Evolutionary conservation across 78 protist genomes (phyloP).

Genomic region (Tieghemostelium lacteum): DNA sequence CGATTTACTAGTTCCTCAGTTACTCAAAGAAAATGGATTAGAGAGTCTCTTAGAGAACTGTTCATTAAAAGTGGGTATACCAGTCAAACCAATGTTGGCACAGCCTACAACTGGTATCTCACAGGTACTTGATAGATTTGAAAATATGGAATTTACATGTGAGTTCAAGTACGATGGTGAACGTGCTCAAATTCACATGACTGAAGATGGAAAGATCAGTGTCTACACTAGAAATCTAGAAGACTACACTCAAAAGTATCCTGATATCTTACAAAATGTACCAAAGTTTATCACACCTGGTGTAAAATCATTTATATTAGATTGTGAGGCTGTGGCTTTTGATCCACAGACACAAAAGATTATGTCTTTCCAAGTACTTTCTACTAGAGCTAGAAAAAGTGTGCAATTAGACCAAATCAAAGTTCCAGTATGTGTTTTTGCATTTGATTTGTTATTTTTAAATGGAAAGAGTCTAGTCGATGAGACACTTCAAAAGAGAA

Average conservation of each 20-base stretch:
- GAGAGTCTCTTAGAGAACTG: constrained; percentile 47
- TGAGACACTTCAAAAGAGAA: constrained; percentile 76
- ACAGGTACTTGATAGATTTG: constrained; percentile 91
- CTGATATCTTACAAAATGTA: constrained; percentile 91
- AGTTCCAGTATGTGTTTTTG: constrained; percentile 96
- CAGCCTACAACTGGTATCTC: constrained; percentile 92
- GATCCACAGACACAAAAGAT: constrained; percentile 83
- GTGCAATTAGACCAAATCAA: constrained; percentile 73
- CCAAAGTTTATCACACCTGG: constrained; percentile 8
- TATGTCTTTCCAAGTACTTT: constrained; percentile 96
- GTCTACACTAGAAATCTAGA: constrained; percentile 96
- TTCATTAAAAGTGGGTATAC: constrained; percentile 88
- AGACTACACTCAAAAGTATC: constrained; percentile 95
- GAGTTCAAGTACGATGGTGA: constrained; percentile 99
- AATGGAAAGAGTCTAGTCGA: constrained; percentile 91
- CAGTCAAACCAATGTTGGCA: constrained; percentile 98
- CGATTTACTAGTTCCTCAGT: constrained; percentile 81
- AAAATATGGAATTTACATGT: constrained; percentile 90
- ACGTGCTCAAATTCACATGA: constrained; percentile 90
- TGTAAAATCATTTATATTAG: constrained; percentile 88
- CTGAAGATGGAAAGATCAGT: constrained; percentile 76
- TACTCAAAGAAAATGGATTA: constrained; percentile 58
- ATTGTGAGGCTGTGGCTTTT: constrained; percentile 97
- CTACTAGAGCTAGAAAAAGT: constrained; percentile 92
- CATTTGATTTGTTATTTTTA: constrained; percentile 96